phyloP scores from a whole-genome alignment of 345 rosid genomes.

The Euphorbia tirucalli region DNA sequence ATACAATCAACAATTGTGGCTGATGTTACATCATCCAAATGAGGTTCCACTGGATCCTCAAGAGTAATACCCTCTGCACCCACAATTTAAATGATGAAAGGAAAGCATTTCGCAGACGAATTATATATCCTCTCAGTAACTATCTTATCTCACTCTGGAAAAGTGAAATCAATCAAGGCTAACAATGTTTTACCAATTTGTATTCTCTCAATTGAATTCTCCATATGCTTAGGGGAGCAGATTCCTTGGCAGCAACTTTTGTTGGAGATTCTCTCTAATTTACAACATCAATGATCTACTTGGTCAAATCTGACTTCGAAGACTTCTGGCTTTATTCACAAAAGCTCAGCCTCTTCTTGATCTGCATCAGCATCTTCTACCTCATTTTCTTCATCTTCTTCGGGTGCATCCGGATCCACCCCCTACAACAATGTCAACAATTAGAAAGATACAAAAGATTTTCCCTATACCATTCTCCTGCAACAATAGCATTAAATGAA shows the following conservation, averaged over 20 bases:
- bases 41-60: too few species aligned
- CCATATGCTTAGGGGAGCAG: neutral
- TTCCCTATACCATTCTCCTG: too few species aligned
- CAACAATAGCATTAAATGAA: too few species aligned
- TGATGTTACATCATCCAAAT: neutral
- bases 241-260: neutral
- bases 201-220: too few species aligned
- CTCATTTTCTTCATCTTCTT: slow-evolving; percentile 94
- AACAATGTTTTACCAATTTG: too few species aligned
- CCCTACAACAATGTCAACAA: slow-evolving; percentile 50
- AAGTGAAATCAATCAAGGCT: too few species aligned
- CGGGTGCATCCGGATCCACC: slow-evolving; percentile 97
- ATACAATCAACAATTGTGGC: neutral
- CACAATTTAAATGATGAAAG: too few species aligned
- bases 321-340: slow-evolving; percentile 29
- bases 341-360: slow-evolving; percentile 83
- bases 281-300: neutral
- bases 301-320: neutral
- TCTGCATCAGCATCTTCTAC: slow-evolving; percentile 96
- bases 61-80: too few species aligned
- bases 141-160: too few species aligned
- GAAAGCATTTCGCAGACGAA: too few species aligned
- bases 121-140: too few species aligned
- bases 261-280: neutral
- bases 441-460: too few species aligned